Conservation (phyloP, 306 rosid genomes). For the Quercus gilva region DNA sequence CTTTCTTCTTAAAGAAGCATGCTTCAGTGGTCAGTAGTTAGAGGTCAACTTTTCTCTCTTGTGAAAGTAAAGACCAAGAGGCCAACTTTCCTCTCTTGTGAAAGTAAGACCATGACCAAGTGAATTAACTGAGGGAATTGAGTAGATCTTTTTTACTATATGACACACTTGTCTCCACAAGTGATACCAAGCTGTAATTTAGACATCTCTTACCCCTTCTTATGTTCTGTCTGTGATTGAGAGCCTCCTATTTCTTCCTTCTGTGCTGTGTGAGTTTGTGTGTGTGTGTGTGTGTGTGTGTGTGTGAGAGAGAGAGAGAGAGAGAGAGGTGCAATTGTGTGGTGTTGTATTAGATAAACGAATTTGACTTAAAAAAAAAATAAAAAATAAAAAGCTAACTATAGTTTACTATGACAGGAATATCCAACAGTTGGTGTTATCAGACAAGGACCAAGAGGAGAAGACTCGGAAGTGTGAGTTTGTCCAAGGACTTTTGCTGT, state of each 20-base stretch:
- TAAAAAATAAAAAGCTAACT: conserved; percentile 15
- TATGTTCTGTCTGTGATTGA: neutral
- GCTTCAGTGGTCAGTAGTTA: neutral
- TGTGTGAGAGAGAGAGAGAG: neutral
- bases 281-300: neutral
- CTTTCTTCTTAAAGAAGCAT: neutral
- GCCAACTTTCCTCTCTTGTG: too few species aligned
- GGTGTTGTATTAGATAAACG: neutral
- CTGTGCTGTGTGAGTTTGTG: neutral
- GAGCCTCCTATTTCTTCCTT: neutral
- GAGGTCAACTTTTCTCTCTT: neutral
- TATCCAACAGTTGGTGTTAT: conserved; percentile 33
- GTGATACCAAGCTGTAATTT: neutral
- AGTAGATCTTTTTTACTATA: neutral
- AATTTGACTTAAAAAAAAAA: neutral
- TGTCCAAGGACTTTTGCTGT: conserved; percentile 72
- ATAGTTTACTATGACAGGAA: conserved; percentile 47
- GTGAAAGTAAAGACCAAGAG: neutral
- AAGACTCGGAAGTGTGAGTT: conserved; percentile 69
- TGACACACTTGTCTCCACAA: neutral
- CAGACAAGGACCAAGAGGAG: conserved; percentile 66
- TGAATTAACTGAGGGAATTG: neutral
- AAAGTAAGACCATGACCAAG: neutral
- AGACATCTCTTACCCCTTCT: neutral
- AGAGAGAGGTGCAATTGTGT: neutral